Percentiles rank a stretch among this genome's conserved stretches.
Evolutionary conservation across 2,329 filamentous ascomycete genomes (phyloP).

Genomic region (Parascedosporium putredinis): DNA sequence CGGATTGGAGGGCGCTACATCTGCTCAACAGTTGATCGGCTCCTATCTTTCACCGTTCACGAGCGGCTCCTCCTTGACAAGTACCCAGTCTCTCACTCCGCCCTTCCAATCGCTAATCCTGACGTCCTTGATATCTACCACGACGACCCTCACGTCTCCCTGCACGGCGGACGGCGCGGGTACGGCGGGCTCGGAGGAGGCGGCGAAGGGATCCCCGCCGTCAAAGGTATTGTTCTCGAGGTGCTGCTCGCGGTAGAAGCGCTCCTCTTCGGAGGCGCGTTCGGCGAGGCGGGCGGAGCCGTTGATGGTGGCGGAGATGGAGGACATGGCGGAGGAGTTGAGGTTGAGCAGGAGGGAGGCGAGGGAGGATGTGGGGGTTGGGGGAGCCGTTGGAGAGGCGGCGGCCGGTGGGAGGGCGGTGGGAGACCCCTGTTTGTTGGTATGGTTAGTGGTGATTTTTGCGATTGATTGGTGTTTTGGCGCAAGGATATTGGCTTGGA

Average conservation of each 20-base stretch:
- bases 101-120: constrained; percentile 93
- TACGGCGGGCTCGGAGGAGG: no score
- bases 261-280: constrained; percentile 68
- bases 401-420: constrained; percentile 69
- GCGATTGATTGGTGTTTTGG: not conserved
- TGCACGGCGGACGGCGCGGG: not conserved
- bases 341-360: constrained; percentile 79
- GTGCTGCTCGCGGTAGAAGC: constrained; percentile 73
- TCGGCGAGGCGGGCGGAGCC: constrained; percentile 70
- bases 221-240: constrained; percentile 88
- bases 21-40: not conserved
- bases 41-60: constrained; percentile 30
- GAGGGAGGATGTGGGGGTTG: constrained; percentile 58
- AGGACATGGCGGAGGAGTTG: constrained; percentile 78
- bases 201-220: constrained; percentile 29
- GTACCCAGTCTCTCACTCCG: constrained; percentile 68
- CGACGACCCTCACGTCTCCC: constrained; percentile 73
- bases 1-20: no score
- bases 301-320: constrained; percentile 88
- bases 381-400: constrained; percentile 52
- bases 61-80: constrained; percentile 25
- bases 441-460: not conserved
- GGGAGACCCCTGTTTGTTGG: constrained; percentile 59
- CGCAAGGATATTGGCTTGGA: not conserved
- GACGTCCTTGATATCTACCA: constrained; percentile 75